phyloP scores from a whole-genome alignment of 2,329 filamentous ascomycete species.

The Fusarium avenaceum region DNA sequence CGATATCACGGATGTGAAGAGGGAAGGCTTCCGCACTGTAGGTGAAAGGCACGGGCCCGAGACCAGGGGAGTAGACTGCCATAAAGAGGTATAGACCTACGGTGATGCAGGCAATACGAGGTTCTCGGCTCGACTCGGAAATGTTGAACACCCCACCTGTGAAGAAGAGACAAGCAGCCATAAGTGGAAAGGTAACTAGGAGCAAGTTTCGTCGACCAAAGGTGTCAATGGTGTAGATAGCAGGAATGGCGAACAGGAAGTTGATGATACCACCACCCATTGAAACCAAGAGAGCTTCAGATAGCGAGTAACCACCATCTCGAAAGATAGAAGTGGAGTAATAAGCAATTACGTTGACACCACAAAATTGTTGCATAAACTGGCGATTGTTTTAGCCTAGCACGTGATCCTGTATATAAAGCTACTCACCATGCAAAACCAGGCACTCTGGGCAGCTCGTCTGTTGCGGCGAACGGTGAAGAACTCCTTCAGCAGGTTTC shows the following conservation, averaged over 20 bases:
- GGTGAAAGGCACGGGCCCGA: slow-evolving; percentile 70
- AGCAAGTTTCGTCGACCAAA: slow-evolving; percentile 69
- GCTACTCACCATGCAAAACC: slow-evolving; percentile 53
- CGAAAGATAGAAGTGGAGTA: slow-evolving; percentile 63
- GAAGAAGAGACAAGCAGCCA: slow-evolving; percentile 68
- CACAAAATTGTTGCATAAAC: slow-evolving; percentile 56
- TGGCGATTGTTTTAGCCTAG: slow-evolving; percentile 15
- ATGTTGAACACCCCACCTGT: slow-evolving; percentile 66
- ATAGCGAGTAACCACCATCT: slow-evolving; percentile 57
- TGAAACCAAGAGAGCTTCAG: slow-evolving; percentile 64
- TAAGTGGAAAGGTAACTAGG: slow-evolving; percentile 69
- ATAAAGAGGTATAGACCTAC: slow-evolving; percentile 58
- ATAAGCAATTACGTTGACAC: slow-evolving; percentile 69
- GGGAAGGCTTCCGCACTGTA: slow-evolving; percentile 72
- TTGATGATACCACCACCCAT: slow-evolving; percentile 71
- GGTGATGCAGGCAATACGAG: slow-evolving; percentile 53
- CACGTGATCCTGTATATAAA: rapidly evolving
- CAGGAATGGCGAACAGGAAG: slow-evolving; percentile 70
- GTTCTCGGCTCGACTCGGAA: neutral
- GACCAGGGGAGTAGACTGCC: slow-evolving; percentile 62
- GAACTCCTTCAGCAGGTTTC: slow-evolving; percentile 54
- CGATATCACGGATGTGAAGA: slow-evolving; percentile 67
- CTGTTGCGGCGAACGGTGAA: slow-evolving; percentile 56
- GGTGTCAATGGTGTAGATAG: slow-evolving; percentile 71
- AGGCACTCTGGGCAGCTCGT: slow-evolving; percentile 54